Conservation (phyloP, 495 filamentous ascomycete genomes). For the Podospora sp. region DNA sequence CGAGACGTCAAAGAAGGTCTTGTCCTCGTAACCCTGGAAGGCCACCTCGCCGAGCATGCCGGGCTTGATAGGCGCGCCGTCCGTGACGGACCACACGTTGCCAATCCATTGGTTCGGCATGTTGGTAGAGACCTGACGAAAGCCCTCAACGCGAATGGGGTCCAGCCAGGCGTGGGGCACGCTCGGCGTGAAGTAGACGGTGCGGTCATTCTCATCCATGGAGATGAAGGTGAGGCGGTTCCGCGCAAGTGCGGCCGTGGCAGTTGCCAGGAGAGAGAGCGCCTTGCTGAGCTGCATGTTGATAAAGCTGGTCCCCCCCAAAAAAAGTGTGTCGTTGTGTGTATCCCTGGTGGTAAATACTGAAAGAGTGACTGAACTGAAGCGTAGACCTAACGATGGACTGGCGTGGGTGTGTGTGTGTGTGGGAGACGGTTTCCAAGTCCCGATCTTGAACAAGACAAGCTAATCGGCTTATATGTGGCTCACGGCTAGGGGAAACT, state of each 20-base stretch:
- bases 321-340: background rate
- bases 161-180: slow-evolving; percentile 28
- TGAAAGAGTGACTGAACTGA: background rate
- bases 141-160: slow-evolving; percentile 36
- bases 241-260: background rate
- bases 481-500: background rate
- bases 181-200: slow-evolving; percentile 47
- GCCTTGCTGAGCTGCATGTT: background rate
- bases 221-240: slow-evolving; percentile 50
- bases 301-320: background rate
- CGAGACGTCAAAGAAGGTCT: slow-evolving; percentile 56
- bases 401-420: background rate
- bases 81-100: slow-evolving; percentile 48
- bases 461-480: background rate
- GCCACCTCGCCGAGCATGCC: slow-evolving; percentile 59
- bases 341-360: background rate
- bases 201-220: slow-evolving; percentile 50
- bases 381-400: background rate
- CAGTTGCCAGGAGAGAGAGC: background rate
- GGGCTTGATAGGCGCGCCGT: slow-evolving; percentile 38
- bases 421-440: background rate
- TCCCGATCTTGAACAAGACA: background rate
- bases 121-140: slow-evolving; percentile 31
- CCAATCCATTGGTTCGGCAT: slow-evolving; percentile 51
- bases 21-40: slow-evolving; percentile 46